phyloP scores from a whole-genome alignment of 2,329 filamentous ascomycete species.

The Diaporthe eres region DNA sequence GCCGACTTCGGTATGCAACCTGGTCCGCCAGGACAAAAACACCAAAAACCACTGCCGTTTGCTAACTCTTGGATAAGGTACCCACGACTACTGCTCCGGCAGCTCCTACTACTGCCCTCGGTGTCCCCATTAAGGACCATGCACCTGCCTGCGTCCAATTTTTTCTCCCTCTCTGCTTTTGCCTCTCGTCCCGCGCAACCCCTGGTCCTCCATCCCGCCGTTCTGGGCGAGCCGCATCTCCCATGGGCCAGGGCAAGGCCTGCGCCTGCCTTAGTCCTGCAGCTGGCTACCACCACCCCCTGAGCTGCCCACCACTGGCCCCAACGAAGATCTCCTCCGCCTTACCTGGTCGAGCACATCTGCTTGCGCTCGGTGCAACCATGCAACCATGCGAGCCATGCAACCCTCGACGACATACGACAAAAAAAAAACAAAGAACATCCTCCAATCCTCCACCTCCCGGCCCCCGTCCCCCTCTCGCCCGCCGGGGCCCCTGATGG shows the following conservation, averaged over 20 bases:
- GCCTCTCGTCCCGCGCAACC: conserved; percentile 10
- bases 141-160: neutral
- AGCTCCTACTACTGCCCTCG: conserved; percentile 58
- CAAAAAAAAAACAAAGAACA: neutral
- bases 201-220: conserved; percentile 39
- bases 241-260: conserved; percentile 14
- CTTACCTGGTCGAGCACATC: conserved; percentile 12
- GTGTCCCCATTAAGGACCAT: conserved; percentile 54
- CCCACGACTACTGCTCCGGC: conserved; percentile 64
- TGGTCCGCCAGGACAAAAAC: neutral
- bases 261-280: conserved; percentile 36
- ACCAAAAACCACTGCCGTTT: neutral
- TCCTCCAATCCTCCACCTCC: conserved; percentile 10
- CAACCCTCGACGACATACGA: neutral
- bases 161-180: neutral
- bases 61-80: conserved; percentile 43
- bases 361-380: conserved; percentile 23
- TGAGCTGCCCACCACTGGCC: conserved; percentile 28
- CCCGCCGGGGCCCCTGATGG: conserved; percentile 15
- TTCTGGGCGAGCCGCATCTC: conserved; percentile 48
- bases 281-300: conserved; percentile 32
- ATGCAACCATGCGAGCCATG: conserved; percentile 5
- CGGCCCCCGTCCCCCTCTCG: neutral
- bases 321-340: conserved; percentile 33
- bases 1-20: conserved; percentile 57